These are phyloP conservation scores for Chrysanthemum makinoi DNA, from an alignment of 129 eudicot species.

Conservation along the genomic window DNA sequence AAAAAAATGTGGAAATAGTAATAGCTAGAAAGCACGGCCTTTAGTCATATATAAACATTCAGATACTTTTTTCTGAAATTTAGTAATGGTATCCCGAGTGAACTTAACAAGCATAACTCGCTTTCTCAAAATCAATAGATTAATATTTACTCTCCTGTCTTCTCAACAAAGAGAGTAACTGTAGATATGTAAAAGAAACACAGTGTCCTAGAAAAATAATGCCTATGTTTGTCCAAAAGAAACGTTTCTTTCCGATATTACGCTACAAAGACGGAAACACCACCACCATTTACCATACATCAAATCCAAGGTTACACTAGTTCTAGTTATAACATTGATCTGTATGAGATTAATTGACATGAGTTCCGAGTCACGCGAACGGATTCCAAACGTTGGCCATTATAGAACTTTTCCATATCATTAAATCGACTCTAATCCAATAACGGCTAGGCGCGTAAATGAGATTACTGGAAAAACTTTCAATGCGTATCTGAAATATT, in stretches of 20 bases:
- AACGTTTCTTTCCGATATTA: too few species aligned
- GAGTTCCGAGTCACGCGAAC: neutral
- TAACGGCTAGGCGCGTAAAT: neutral
- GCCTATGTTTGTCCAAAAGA: too few species aligned
- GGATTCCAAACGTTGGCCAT: neutral
- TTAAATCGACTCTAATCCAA: neutral
- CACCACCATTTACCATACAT: neutral
- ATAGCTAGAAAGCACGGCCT: conserved; percentile 7
- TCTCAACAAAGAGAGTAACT: neutral
- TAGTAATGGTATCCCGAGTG: neutral
- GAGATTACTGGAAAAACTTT: neutral
- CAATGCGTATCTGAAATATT: neutral
- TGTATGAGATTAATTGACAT: neutral
- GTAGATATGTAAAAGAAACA: neutral
- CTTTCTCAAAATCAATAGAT: neutral
- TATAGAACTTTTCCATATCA: neutral
- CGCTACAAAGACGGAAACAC: neutral
- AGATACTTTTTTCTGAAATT: neutral
- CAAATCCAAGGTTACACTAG: neutral
- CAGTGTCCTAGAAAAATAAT: neutral
- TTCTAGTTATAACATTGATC: neutral
- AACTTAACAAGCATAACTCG: neutral
- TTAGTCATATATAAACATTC: neutral
- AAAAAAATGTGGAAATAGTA: neutral
- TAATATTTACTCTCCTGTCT: neutral